A percentile compares a stretch with the other conserved stretches of the same genome.
phyloP scores from a whole-genome alignment of 106 monocot species.

The Amphibolis antarctica region DNA sequence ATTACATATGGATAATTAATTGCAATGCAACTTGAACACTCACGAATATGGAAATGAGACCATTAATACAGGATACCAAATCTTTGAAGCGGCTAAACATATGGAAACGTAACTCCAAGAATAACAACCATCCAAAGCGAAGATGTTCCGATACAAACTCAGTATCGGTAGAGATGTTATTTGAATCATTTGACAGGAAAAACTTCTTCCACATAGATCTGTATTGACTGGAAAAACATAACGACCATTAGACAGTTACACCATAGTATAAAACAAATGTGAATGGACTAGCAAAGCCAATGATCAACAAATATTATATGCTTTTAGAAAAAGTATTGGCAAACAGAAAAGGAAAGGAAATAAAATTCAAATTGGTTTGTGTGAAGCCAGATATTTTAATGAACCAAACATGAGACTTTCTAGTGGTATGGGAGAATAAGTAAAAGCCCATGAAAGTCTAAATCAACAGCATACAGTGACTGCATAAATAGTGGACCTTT shows the following conservation, averaged over 20 bases:
- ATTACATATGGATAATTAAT: not conserved
- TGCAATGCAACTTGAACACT: constrained; percentile 1
- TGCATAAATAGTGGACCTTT: too few species aligned
- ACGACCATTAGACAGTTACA: not conserved
- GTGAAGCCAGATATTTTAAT: too few species aligned
- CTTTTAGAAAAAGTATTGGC: not conserved
- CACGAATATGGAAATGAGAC: constrained; percentile 80
- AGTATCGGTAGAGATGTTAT: constrained; percentile 7
- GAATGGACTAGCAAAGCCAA: not conserved
- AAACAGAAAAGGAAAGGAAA: not conserved
- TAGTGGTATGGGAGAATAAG: too few species aligned
- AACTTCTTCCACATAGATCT: constrained; percentile 60
- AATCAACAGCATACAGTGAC: too few species aligned
- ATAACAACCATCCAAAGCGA: constrained; percentile 91
- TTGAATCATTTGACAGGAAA: constrained; percentile 36
- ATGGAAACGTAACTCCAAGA: constrained; percentile 71
- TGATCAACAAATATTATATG: not conserved
- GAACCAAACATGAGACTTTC: too few species aligned
- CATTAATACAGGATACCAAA: constrained; percentile 87
- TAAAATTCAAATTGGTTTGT: not conserved
- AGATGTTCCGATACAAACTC: constrained; percentile 64
- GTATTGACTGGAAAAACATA: constrained; percentile 48
- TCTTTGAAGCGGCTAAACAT: constrained; percentile 69
- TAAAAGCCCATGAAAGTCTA: too few species aligned
- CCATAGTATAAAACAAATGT: not conserved